Percentiles rank a stretch among this genome's conserved stretches.
These are phyloP conservation scores for Marchantia paleacea DNA, from an alignment of 225 moss, liverwort and hornwort genomes.

Conservation along the genomic window DNA sequence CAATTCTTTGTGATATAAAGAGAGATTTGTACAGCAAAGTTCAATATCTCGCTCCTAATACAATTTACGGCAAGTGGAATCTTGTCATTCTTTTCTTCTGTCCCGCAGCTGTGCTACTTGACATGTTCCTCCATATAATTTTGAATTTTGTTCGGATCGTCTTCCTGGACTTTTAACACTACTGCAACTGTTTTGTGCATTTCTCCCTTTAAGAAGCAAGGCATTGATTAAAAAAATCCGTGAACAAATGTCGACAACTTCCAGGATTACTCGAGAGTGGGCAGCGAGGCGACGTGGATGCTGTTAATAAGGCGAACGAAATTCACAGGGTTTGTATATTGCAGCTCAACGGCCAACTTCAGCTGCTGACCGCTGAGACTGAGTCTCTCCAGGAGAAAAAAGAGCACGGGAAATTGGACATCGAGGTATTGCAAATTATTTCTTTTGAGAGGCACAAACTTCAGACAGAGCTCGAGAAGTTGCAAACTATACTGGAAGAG, in stretches of 20 bases:
- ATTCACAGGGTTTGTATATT: constrained; percentile 13
- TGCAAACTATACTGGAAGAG: constrained; percentile 19
- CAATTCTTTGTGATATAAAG: background rate
- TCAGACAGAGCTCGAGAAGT: constrained; percentile 16
- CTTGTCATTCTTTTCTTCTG: background rate
- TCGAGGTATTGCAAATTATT: constrained; percentile 11
- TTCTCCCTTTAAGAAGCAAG: background rate
- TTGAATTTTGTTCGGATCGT: too few relatives aligned
- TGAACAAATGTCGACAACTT: constrained; percentile 16
- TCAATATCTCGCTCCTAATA: background rate
- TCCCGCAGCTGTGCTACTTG: too few relatives aligned
- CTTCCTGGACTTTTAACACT: too few relatives aligned
- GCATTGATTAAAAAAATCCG: background rate
- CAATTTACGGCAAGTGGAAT: background rate
- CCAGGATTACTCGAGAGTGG: constrained; percentile 16
- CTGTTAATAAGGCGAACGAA: constrained; percentile 11
- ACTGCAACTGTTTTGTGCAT: too few relatives aligned
- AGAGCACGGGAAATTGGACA: constrained; percentile 7
- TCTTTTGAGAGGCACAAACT: constrained; percentile 20
- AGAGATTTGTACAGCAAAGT: background rate
- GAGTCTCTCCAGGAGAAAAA: constrained; percentile 11
- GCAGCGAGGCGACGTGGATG: constrained; percentile 4
- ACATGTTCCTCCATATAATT: too few relatives aligned
- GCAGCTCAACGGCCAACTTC: constrained; percentile 21
- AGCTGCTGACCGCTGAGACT: constrained; percentile 5